A percentile compares a stretch with the other conserved stretches of the same genome.
Conservation (phyloP, 176 grass and related monocot species). For the Oryza longistaminata region DNA sequence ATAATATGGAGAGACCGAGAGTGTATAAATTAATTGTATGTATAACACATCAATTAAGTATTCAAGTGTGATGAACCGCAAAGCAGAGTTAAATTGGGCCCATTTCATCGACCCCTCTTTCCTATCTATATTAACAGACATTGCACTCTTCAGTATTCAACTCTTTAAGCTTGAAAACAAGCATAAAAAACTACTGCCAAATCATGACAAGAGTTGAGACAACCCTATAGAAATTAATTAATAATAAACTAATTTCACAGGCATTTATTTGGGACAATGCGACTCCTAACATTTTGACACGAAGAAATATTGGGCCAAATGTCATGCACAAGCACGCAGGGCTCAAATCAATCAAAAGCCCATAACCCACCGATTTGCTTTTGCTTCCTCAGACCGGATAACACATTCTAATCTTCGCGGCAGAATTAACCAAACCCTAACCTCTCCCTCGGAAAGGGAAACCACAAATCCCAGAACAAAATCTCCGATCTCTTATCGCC, state of each 20-base stretch:
- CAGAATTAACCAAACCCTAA: conserved; percentile 15
- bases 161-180: background rate
- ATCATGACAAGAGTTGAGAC: background rate
- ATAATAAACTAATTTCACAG: background rate
- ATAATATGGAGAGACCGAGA: background rate
- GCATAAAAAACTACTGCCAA: background rate
- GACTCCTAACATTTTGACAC: too few species aligned
- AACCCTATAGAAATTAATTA: background rate
- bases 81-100: background rate
- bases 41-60: background rate
- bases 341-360: conserved; percentile 1
- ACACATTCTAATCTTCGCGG: too few species aligned
- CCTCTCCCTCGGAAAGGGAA: background rate
- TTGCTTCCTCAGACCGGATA: background rate
- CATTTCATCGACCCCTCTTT: background rate
- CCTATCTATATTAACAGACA: background rate
- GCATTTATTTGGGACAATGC: too few species aligned
- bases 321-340: background rate
- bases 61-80: background rate
- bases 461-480: background rate
- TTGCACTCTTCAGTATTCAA: background rate
- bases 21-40: background rate
- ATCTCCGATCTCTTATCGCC: background rate
- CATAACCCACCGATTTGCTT: background rate
- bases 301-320: background rate